Evolutionary conservation across 306 rosid species (phyloP), one percentile per base, ranked within the genome.

Genomic region (Fragaria vesca): DNA sequence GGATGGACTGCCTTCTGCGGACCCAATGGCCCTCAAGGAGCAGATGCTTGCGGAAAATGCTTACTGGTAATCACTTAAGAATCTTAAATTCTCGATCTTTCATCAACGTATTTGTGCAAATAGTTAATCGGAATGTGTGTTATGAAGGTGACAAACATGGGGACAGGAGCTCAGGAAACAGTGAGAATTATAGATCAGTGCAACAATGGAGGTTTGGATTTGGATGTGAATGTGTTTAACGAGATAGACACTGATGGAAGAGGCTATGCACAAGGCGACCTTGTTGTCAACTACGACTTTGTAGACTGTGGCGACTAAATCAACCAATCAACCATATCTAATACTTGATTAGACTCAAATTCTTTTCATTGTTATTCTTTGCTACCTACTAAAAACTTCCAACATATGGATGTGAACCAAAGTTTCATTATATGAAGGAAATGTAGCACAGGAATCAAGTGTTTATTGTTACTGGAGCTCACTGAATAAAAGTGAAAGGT

Each of bases 1-100:
- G 91, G 89, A 2, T 88, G 95, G 91, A 90, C 91, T 0, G 82
- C 95, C 36, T 90, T 86, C 11, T 88, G 95, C 24, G 91, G 89
- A 1, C 92, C 92, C 4, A 81, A 4, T 5, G 95, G 95, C 0
- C 89, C 86, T 74, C 86, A 71, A 1, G 90, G 86, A 8, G 73
- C 34, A 60, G 80, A 69, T 16, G 57, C 91, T 16, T 85, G 91
- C 48, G 93, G 96, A 68, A 83, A 68, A 73, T 88, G 93, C 75
- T 62, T 85, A 42, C 84, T 71, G 87, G 90, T 88, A 80, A 38
- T 47, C 52, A 5, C 6, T 26, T 62, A 4, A 21, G 36, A 28
- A 62, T 62, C 18, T 28, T 28, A 6, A 6, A 12, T 61, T 13
- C 40, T 61, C 15, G 4, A 5, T 62, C 20, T 13, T 13, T 62